A percentile compares a stretch with the other conserved stretches of the same genome.
Evolutionary conservation across 1,284 basidiomycete genomes (phyloP).

Genomic region (Tremellales sp.): DNA sequence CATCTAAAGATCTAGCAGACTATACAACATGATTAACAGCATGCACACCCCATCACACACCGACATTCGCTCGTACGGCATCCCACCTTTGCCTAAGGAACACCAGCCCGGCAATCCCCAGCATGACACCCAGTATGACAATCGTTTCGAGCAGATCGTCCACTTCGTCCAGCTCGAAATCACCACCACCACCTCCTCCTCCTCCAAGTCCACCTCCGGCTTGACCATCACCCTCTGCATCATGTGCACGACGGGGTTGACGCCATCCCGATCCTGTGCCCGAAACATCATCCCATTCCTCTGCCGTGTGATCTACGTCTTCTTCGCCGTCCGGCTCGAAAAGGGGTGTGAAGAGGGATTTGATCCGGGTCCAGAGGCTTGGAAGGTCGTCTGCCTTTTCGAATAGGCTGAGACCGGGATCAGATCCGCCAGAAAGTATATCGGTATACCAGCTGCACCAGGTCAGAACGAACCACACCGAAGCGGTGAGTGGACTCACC

Average conservation of each 20-base stretch:
- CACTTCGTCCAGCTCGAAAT: conserved; percentile 16
- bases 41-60: too few relatives aligned
- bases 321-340: background rate
- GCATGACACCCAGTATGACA: conserved; percentile 22
- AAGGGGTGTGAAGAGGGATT: conserved; percentile 23
- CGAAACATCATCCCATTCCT: conserved; percentile 5
- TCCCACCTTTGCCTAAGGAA: conserved; percentile 26
- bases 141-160: conserved; percentile 33
- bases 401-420: conserved; percentile 40
- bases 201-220: conserved; percentile 6
- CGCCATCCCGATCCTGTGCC: conserved; percentile 7
- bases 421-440: conserved; percentile 32
- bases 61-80: too few relatives aligned
- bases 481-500: conserved; percentile 17
- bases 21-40: too few relatives aligned
- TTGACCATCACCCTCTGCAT: conserved; percentile 5
- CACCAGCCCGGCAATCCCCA: conserved; percentile 20
- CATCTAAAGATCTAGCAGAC: too few relatives aligned
- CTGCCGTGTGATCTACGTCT: conserved; percentile 4
- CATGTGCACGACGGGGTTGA: conserved; percentile 1
- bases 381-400: conserved; percentile 17
- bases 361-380: conserved; percentile 30
- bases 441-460: conserved; percentile 42
- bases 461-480: background rate
- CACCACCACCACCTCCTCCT: conserved; percentile 5